Base-by-base conservation (phyloP, 495 filamentous ascomycete genomes). In the Trichodelitschia bisporula region DNA sequence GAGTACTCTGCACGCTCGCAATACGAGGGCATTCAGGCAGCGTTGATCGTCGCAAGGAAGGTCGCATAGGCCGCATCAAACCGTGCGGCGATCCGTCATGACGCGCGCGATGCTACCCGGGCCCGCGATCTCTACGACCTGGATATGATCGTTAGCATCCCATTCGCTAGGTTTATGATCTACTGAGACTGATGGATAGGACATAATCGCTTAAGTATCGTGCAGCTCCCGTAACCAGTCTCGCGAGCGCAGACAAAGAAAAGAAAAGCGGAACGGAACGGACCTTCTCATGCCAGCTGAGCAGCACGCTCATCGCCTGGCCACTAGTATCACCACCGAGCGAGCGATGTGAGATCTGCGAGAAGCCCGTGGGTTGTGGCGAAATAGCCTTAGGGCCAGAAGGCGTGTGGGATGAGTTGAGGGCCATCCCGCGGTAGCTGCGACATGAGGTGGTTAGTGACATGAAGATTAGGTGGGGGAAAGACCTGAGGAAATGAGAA, bases 211-310 rank as follows among this genome's bases (percentile, higher is more conserved):
- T n/a, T n/a, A n/a, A n/a, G n/a, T n/a, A n/a, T n/a, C n/a, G n/a
- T n/a, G n/a, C n/a, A n/a, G n/a, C n/a, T n/a, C n/a, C n/a, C 8
- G 14, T 21, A 32, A 10, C 10, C 15, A 23, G 14, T n/a, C 14
- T 25, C 9, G 8, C 18, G 18, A 34, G 12, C 31, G n/a, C 21
- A 10, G n/a, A 10, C 6, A 30, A 12, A 34, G 11, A 14, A 6
- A 6, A 29, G 6, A 13, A 13, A 29, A 6, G 6, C n/a, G 6
- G 14, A 29, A 29, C 16, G 4, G 18, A 31, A 27, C 8, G 19
- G 13, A 14, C 54, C 61, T 89, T 91, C 62, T 93, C 82, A 44
- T 91, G 82, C 82, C 82, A 93, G 46, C 74, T 89, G 39, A 93
- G 54, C 43, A 93, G 45, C 26, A 93, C 82, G 40, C 82, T 90